Evolutionary conservation across 2,329 filamentous ascomycete genomes (phyloP).

Genomic region (Blumeriella jaapii): DNA sequence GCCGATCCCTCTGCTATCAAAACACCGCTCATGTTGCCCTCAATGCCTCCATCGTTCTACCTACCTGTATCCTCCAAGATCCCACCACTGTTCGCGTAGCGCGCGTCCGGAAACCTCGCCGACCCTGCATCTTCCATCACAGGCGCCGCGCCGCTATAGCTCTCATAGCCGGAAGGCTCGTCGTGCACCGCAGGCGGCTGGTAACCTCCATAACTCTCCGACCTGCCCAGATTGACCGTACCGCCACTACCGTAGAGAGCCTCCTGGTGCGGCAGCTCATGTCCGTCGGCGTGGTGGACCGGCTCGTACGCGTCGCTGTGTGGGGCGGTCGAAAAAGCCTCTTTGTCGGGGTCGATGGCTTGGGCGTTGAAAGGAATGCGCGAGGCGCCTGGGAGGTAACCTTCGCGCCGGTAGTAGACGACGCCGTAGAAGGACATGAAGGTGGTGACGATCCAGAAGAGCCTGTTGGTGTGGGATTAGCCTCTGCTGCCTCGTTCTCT

Average conservation of each 20-base stretch:
- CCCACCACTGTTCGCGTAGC: conserved; percentile 36
- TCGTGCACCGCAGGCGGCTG: conserved; percentile 28
- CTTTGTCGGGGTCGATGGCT: conserved; percentile 57
- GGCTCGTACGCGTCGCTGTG: conserved; percentile 56
- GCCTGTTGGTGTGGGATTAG: conserved; percentile 29
- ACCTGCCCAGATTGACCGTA: conserved; percentile 7
- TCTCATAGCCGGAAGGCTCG: conserved; percentile 31
- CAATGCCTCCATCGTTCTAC: too few relatives aligned
- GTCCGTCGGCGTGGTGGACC: conserved; percentile 36
- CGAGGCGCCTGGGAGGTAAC: conserved; percentile 41
- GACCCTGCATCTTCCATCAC: conserved; percentile 22
- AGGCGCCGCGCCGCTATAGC: conserved; percentile 36
- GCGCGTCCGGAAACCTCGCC: conserved; percentile 41
- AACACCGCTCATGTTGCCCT: too few relatives aligned
- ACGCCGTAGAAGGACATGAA: conserved; percentile 48
- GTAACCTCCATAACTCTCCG: conserved; percentile 14
- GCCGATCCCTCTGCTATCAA: too few relatives aligned
- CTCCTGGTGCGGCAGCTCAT: conserved; percentile 11
- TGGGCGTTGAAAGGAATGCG: conserved; percentile 25
- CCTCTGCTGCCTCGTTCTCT: conserved; percentile 2
- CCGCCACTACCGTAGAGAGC: conserved; percentile 9
- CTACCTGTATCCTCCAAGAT: background rate
- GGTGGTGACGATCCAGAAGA: conserved; percentile 43
- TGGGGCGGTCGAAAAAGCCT: conserved; percentile 56
- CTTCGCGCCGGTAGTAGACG: conserved; percentile 50